These are phyloP conservation scores for Agaricus sinodeliciosus DNA, from an alignment of 768 basidiomycete genomes.

Conservation along the genomic window DNA sequence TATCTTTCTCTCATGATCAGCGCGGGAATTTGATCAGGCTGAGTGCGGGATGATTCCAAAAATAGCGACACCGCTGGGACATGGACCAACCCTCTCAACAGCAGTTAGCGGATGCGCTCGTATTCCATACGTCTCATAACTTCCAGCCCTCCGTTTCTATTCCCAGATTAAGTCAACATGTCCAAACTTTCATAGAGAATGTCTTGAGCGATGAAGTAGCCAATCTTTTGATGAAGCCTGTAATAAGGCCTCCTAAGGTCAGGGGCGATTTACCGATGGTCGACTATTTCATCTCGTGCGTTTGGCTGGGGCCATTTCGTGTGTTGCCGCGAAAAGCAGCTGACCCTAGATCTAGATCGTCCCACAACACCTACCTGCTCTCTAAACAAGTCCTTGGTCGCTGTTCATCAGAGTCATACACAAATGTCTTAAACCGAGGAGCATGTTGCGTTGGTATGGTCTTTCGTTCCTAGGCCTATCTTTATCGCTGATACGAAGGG, in stretches of 20 bases:
- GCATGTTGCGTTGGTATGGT: slow-evolving; percentile 46
- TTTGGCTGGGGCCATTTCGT: background rate
- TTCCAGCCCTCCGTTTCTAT: slow-evolving; percentile 18
- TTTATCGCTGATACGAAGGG: background rate
- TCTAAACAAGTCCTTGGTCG: slow-evolving; percentile 50
- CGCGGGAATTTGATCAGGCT: no score
- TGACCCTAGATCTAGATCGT: slow-evolving; percentile 32
- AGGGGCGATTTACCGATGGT: slow-evolving; percentile 43
- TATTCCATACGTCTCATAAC: slow-evolving; percentile 29
- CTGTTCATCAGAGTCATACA: slow-evolving; percentile 47
- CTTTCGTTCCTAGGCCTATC: background rate
- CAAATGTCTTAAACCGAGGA: slow-evolving; percentile 42
- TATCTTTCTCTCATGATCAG: no score
- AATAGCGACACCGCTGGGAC: background rate
- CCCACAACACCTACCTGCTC: slow-evolving; percentile 63
- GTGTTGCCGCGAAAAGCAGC: background rate
- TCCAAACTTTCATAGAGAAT: slow-evolving; percentile 27
- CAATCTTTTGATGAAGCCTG: slow-evolving; percentile 29
- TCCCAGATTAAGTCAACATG: slow-evolving; percentile 29
- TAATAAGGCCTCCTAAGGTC: slow-evolving; percentile 25
- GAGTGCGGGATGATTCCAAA: background rate
- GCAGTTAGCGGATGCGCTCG: slow-evolving; percentile 20
- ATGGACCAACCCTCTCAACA: slow-evolving; percentile 6
- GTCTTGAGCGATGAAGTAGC: slow-evolving; percentile 30
- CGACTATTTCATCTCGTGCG: slow-evolving; percentile 52